Evolutionary conservation across 345 rosid genomes (phyloP), one percentile per base, ranked within the genome.

Genomic region (Cardiospermum halicacabum): DNA sequence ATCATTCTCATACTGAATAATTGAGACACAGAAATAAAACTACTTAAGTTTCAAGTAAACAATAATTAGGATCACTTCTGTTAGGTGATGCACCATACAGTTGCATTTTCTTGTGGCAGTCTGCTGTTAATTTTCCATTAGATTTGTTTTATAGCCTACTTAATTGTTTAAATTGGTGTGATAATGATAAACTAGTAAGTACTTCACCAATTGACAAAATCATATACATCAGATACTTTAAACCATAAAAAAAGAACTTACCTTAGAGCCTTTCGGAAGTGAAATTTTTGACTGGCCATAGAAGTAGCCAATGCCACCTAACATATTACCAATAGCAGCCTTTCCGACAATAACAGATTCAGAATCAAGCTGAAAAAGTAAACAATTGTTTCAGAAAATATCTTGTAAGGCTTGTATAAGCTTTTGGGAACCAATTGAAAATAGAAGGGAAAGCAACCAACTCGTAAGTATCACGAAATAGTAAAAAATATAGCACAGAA

Each of bases 251-350:
- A 59, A 72, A 57, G 37, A 43, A 85, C 91, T 80, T 72, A 89
- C 98, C 56, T 67, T 69, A 62, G 88, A 54, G 62, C 68, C 77
- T 78, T 3, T 72, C 11, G 91, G 88, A 68, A 72, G 54, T 30
- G 89, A 69, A 48, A 93, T 78, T 76, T 77, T 90, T 60, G 97
- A 90, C 72, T 85, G 95, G 39, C 98, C 98, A 77, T 86, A 93
- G 48, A 90, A 86, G 79, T 93, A 93, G 59, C 98, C 97, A 78
- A 93, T 85, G 68, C 96, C 92, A 54, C 98, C 98, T 77, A 93
- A 73, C 96, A 93, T 80, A 74, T 90, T 93, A 22, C 83, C 88
- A 53, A 91, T 66, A 57, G 91, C 92, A 73, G 87, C 89, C 80
- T 90, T 93, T 30, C 95, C 98, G 21, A 84, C 92, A 51, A 36